phyloP scores from a whole-genome alignment of 106 monocot genomes.

The Dendrobium catenatum region DNA sequence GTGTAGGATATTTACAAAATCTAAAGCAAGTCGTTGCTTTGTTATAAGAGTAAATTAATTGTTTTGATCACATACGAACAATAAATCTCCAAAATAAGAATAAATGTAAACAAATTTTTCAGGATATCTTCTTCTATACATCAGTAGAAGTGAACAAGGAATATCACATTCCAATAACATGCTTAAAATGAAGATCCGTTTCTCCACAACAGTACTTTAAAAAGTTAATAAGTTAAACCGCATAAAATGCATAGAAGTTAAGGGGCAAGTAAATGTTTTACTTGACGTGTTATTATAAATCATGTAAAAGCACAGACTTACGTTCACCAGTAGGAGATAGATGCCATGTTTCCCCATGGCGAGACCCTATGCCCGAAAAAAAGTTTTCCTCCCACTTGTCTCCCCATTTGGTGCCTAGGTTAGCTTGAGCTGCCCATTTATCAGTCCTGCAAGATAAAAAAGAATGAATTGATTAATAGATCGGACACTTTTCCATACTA shows the following conservation, averaged over 20 bases:
- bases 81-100: not conserved
- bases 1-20: not conserved
- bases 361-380: conserved; percentile 82
- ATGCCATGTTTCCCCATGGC: conserved; percentile 97
- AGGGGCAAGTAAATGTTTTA: not conserved
- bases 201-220: not conserved
- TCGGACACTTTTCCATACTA: not conserved
- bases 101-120: not conserved
- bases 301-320: conserved; percentile 27
- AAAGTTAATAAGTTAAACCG: not conserved
- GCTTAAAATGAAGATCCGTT: not conserved
- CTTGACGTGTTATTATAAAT: not conserved
- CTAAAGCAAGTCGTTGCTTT: not conserved
- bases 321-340: conserved; percentile 69
- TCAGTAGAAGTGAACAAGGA: not conserved
- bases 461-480: not conserved
- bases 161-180: not conserved
- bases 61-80: not conserved
- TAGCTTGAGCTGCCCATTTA: conserved; percentile 87
- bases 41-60: not conserved
- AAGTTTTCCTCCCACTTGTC: conserved; percentile 99
- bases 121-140: not conserved
- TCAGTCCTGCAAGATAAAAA: conserved; percentile 60
- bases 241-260: not conserved
- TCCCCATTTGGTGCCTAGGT: conserved; percentile 88